A percentile compares a stretch with the other conserved stretches of the same genome.
Conservation (phyloP, 176 grass and related monocot species). For the Bonia amplexicaulis region DNA sequence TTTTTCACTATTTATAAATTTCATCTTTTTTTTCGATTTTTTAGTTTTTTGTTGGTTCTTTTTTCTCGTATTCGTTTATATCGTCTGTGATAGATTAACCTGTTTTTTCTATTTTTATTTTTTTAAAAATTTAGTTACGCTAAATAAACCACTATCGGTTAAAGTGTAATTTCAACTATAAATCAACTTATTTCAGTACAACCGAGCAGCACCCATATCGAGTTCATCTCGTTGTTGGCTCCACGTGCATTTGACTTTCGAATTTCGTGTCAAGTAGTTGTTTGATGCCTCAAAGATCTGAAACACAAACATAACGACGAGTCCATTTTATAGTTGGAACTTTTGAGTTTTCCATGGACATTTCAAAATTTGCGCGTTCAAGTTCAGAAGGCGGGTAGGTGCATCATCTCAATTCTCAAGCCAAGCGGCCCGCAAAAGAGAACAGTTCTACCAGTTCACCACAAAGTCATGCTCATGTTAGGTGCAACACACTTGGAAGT, state of each 20-base stretch:
- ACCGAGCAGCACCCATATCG: neutral
- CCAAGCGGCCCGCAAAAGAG: neutral
- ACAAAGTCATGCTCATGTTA: neutral
- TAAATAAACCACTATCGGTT: too few relatives aligned
- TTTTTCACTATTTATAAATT: too few relatives aligned
- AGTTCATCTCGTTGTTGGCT: neutral
- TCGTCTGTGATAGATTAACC: too few relatives aligned
- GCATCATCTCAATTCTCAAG: neutral
- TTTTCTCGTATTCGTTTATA: too few relatives aligned
- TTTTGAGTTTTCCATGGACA: neutral
- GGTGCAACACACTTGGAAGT: constrained; percentile 13
- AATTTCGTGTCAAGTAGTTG: neutral
- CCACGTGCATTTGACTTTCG: constrained; percentile 13
- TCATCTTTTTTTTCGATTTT: too few relatives aligned
- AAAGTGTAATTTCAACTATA: too few relatives aligned
- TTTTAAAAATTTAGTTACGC: too few relatives aligned
- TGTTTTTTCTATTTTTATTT: too few relatives aligned
- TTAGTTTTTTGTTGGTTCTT: too few relatives aligned
- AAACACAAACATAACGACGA: neutral
- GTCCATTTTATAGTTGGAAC: constrained; percentile 5
- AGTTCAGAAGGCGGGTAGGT: neutral
- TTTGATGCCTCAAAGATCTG: neutral
- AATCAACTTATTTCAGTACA: too few relatives aligned
- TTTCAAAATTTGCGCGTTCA: constrained; percentile 1
- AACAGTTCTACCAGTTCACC: neutral